Percentiles rank a stretch among this genome's conserved stretches.
Evolutionary conservation across 495 filamentous ascomycete genomes (phyloP).

Genomic region (Aspergillus bridgeri): DNA sequence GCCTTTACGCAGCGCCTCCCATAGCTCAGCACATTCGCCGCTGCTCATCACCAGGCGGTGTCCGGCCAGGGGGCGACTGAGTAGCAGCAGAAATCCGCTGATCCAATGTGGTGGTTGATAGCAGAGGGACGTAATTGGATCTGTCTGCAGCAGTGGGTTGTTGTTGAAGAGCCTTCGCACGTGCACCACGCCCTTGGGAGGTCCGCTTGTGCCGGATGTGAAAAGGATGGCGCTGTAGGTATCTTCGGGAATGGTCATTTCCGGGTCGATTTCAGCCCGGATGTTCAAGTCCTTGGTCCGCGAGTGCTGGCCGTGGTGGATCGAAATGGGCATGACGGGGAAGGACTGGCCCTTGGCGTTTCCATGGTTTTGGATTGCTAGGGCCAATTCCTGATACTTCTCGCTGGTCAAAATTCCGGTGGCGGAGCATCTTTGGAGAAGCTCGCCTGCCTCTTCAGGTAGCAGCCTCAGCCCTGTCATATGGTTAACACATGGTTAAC

Average conservation of each 20-base stretch:
- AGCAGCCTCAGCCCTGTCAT: background rate
- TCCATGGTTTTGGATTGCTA: background rate
- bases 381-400: background rate
- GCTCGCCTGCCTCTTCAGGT: background rate
- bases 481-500: background rate
- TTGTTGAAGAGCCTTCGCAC: background rate
- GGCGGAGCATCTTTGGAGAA: background rate
- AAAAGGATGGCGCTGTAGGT: background rate
- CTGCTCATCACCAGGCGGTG: background rate
- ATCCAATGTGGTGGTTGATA: background rate
- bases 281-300: background rate
- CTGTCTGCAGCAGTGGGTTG: background rate
- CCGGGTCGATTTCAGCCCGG: background rate
- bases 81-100: background rate
- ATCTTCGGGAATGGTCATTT: background rate
- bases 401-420: background rate
- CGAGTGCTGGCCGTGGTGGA: background rate
- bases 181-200: background rate
- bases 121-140: background rate
- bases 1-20: background rate
- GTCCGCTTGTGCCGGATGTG: background rate
- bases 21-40: background rate
- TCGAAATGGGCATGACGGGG: background rate
- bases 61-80: background rate
- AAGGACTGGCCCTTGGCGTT: background rate